These are phyloP conservation scores for Xylaria sp. DNA, from an alignment of 2,329 filamentous ascomycete genomes.

Conservation along the genomic window DNA sequence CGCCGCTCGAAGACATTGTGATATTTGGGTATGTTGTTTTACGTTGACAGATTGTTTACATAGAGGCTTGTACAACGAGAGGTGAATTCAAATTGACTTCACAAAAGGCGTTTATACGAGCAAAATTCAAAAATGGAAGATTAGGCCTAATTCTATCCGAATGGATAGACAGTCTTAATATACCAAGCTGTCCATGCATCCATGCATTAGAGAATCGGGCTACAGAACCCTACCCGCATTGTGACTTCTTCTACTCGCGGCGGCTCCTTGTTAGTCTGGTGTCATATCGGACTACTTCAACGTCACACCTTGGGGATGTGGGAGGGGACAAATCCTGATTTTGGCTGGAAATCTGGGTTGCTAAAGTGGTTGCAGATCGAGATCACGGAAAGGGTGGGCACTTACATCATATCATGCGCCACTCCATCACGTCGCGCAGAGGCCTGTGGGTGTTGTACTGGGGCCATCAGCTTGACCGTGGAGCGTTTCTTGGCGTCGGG, in stretches of 20 bases:
- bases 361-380: constrained; percentile 26
- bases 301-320: constrained; percentile 22
- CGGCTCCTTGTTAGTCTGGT: not conserved
- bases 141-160: not conserved
- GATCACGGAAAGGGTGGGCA: constrained; percentile 16
- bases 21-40: not conserved
- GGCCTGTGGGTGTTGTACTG: not conserved
- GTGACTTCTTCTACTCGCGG: not conserved
- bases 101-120: not conserved
- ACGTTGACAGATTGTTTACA: too few species aligned
- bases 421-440: constrained; percentile 11
- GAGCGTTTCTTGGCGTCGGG: not conserved
- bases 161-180: not conserved
- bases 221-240: constrained; percentile 19
- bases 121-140: not conserved
- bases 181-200: not conserved
- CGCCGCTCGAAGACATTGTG: constrained; percentile 30
- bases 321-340: constrained; percentile 28
- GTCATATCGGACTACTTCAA: constrained; percentile 24
- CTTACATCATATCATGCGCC: constrained; percentile 33
- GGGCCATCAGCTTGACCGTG: not conserved
- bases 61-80: not conserved
- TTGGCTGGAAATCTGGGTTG: constrained; percentile 14
- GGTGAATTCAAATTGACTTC: not conserved
- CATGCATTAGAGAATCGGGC: not conserved